Conservation (phyloP, 108 stramenopile species). For the Pseudonitzschia pungens region DNA sequence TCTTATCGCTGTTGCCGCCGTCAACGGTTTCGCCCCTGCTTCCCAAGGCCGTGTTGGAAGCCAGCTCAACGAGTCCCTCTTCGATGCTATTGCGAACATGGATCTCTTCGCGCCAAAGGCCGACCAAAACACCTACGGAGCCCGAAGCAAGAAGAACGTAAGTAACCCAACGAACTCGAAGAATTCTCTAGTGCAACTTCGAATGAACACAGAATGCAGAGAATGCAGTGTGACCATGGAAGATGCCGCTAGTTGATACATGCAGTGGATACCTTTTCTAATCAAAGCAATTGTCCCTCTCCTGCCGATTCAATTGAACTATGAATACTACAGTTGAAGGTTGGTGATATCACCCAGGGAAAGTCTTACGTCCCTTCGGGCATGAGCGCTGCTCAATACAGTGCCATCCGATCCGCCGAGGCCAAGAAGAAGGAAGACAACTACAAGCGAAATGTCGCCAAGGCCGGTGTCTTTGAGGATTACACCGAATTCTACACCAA, state of each 20-base stretch:
- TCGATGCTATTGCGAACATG: conserved; percentile 47
- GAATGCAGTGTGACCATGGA: background rate
- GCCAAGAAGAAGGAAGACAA: conserved; percentile 50
- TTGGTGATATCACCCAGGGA: conserved; percentile 44
- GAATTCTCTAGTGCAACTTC: conserved; percentile 1
- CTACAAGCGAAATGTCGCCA: conserved; percentile 61
- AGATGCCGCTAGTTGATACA: background rate
- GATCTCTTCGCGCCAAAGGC: conserved; percentile 54
- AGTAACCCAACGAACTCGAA: conserved; percentile 6
- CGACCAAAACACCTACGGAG: conserved; percentile 71
- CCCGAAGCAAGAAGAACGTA: conserved; percentile 52
- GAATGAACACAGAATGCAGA: background rate
- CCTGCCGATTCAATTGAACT: background rate
- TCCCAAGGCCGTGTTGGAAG: conserved; percentile 24
- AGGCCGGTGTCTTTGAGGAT: conserved; percentile 66
- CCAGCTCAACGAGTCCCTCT: conserved; percentile 19
- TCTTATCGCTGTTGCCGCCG: conserved; percentile 27
- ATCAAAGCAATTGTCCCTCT: background rate
- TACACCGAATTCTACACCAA: conserved; percentile 64
- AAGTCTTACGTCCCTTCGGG: conserved; percentile 65
- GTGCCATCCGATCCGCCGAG: conserved; percentile 47
- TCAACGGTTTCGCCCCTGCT: conserved; percentile 35
- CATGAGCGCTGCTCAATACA: conserved; percentile 48
- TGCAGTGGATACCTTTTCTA: background rate
- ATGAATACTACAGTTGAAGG: conserved; percentile 29